phyloP scores from a whole-genome alignment of 2,329 filamentous ascomycete genomes.

The Tolypocladium tropicale region DNA sequence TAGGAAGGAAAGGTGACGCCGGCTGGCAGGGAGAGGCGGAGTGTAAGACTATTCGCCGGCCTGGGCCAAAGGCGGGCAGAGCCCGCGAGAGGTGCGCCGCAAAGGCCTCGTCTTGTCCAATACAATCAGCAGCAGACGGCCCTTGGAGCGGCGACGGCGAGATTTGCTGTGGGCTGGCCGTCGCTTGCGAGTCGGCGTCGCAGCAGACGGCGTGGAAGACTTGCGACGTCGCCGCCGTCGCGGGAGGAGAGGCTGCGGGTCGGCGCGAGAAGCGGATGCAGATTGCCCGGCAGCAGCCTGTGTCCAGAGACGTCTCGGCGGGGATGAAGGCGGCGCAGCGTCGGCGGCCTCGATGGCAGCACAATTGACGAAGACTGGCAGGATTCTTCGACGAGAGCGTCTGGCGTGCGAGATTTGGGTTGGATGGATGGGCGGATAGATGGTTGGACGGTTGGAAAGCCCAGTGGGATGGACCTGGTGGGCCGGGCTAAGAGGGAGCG shows the following conservation, averaged over 20 bases:
- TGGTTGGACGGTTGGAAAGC: background rate
- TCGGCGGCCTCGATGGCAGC: background rate
- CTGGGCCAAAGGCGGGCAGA: background rate
- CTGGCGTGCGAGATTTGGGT: conserved; percentile 1
- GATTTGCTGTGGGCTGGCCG: background rate
- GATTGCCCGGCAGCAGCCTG: background rate
- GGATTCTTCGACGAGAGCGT: background rate
- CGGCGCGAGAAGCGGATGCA: background rate
- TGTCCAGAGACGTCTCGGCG: background rate
- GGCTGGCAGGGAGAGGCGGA: background rate
- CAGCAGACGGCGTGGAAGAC: background rate
- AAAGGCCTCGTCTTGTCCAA: background rate
- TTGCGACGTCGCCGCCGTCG: background rate
- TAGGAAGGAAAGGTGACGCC: background rate
- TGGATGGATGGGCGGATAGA: background rate
- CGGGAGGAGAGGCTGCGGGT: background rate
- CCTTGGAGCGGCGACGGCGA: background rate
- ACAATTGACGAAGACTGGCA: background rate
- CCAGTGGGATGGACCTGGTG: conserved; percentile 3
- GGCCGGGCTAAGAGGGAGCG: conserved; percentile 5
- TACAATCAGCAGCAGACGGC: background rate
- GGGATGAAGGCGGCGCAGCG: background rate
- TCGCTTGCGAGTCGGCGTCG: background rate
- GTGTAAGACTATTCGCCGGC: background rate
- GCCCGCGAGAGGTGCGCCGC: background rate